A percentile compares a stretch with the other conserved stretches of the same genome.
Conservation (phyloP, 148 eudicot genomes). For the Dianthus caryophyllus region DNA sequence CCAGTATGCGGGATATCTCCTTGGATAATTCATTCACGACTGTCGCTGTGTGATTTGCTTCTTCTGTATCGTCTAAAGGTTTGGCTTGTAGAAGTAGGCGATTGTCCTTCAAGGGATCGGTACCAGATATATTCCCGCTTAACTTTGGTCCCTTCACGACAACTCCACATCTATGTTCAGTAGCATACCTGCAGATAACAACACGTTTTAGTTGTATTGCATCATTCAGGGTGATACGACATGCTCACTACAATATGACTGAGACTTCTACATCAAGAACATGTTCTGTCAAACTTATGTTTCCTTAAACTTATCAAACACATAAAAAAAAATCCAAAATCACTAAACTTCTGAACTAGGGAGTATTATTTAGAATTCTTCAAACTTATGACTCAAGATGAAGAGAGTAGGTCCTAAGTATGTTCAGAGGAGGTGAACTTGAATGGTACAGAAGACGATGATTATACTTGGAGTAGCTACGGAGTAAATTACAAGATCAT, state of each 20-base stretch:
- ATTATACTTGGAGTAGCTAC: neutral
- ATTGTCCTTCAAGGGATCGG: slow-evolving; percentile 91
- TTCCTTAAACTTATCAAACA: too few relatives aligned
- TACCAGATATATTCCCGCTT: slow-evolving; percentile 98
- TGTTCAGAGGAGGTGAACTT: neutral
- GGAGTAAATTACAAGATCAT: neutral
- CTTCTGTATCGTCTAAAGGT: slow-evolving; percentile 74
- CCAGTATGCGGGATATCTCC: slow-evolving; percentile 75
- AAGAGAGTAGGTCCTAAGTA: neutral
- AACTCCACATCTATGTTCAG: slow-evolving; percentile 98
- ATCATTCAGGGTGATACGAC: neutral
- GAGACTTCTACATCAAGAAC: neutral
- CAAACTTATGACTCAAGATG: too few relatives aligned
- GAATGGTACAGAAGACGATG: neutral
- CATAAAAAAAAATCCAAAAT: too few relatives aligned
- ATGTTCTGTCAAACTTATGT: neutral
- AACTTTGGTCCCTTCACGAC: slow-evolving; percentile 92
- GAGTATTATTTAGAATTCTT: too few relatives aligned
- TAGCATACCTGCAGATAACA: slow-evolving; percentile 72
- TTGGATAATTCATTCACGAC: slow-evolving; percentile 92
- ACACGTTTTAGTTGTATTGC: neutral
- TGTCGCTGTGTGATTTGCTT: slow-evolving; percentile 81
- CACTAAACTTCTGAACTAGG: too few relatives aligned
- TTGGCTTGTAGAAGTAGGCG: slow-evolving; percentile 79
- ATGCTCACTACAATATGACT: neutral